Percentiles rank a stretch among this genome's conserved stretches.
Conservation (phyloP, 441 rosid genomes). For the Pelargonium australe region DNA sequence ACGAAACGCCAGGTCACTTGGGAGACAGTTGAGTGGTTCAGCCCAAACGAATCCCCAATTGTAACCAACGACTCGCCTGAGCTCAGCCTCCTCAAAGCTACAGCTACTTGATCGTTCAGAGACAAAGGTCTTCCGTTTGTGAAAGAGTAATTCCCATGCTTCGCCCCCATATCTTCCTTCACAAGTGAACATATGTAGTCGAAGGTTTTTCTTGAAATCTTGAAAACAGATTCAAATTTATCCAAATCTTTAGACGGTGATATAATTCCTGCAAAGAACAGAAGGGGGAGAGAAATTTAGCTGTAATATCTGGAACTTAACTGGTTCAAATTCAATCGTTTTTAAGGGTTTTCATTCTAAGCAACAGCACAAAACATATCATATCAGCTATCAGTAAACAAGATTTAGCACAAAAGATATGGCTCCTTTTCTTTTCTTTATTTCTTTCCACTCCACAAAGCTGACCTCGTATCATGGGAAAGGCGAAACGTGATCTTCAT, state of each 20-base stretch:
- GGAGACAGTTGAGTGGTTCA: constrained; percentile 78
- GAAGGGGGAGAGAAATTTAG: neutral
- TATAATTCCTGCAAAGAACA: constrained; percentile 30
- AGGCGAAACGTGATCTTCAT: too few relatives aligned
- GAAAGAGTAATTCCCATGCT: constrained; percentile 46
- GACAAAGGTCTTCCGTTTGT: constrained; percentile 49
- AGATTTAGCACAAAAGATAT: too few relatives aligned
- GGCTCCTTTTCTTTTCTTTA: too few relatives aligned
- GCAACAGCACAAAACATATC: neutral
- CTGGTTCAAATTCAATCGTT: neutral
- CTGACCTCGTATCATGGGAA: too few relatives aligned
- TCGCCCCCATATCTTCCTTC: constrained; percentile 41
- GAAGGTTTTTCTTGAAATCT: constrained; percentile 46
- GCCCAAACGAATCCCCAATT: constrained; percentile 64
- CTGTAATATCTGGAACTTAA: neutral
- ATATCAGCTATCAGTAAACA: neutral
- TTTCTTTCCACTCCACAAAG: too few relatives aligned
- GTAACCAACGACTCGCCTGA: constrained; percentile 75
- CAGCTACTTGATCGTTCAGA: constrained; percentile 64
- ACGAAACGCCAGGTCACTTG: constrained; percentile 91
- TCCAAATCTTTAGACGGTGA: constrained; percentile 35
- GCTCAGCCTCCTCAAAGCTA: constrained; percentile 82
- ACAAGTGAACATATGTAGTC: constrained; percentile 54
- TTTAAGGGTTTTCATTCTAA: neutral
- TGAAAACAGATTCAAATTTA: constrained; percentile 36